These are phyloP conservation scores for Rosa lucieae DNA, from an alignment of 306 rosid genomes.

Conservation along the genomic window DNA sequence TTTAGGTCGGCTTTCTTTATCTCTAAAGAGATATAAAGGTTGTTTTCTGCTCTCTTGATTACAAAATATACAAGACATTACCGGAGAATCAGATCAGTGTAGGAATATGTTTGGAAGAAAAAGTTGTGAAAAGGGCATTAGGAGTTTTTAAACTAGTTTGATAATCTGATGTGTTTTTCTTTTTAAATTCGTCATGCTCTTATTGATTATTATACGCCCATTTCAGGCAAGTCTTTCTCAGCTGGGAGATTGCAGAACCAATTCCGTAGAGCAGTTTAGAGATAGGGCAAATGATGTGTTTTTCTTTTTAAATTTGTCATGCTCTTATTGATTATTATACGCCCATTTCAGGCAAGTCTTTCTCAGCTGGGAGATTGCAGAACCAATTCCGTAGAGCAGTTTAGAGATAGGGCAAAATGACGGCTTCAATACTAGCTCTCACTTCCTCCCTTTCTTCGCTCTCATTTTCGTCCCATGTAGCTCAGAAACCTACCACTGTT, in stretches of 20 bases:
- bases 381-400: neutral
- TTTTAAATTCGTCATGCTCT: neutral
- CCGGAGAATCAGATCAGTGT: neutral
- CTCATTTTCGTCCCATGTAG: slow-evolving; percentile 74
- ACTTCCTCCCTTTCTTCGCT: slow-evolving; percentile 63
- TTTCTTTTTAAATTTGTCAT: neutral
- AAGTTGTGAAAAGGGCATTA: neutral
- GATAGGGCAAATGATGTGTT: slow-evolving; percentile 1
- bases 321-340: neutral
- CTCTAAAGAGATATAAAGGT: neutral
- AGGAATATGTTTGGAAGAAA: neutral
- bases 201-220: neutral
- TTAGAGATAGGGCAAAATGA: slow-evolving; percentile 39
- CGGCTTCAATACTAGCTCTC: slow-evolving; percentile 57
- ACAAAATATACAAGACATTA: neutral
- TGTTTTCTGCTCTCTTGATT: neutral
- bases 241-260: slow-evolving; percentile 2
- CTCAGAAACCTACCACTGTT: slow-evolving; percentile 44
- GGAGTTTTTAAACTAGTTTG: neutral
- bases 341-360: neutral
- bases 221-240: neutral
- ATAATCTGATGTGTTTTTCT: neutral
- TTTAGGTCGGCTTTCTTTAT: neutral
- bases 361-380: neutral
- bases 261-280: neutral